These are phyloP conservation scores for Verticillium dahliae DNA, from an alignment of 2,329 filamentous ascomycete genomes.

Conservation along the genomic window DNA sequence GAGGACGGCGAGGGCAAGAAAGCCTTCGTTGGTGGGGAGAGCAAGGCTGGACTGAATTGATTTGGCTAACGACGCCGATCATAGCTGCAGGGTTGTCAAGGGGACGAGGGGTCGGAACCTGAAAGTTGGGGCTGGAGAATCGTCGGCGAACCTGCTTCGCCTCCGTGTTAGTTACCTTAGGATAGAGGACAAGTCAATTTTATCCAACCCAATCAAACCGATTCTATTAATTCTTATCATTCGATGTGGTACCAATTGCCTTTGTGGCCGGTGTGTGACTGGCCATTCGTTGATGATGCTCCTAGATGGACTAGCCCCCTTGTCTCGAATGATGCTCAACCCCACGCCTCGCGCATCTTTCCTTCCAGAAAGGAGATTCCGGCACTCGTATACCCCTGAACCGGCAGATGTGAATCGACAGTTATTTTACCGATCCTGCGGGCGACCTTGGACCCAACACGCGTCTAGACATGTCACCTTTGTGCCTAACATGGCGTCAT, in stretches of 20 bases:
- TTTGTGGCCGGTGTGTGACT: not conserved
- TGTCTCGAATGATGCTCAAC: not conserved
- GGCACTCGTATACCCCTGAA: not conserved
- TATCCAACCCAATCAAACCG: not conserved
- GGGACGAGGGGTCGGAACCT: not conserved
- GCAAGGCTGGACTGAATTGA: not conserved
- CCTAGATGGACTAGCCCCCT: not conserved
- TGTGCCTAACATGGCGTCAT: constrained; percentile 12
- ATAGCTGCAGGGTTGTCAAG: not conserved
- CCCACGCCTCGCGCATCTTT: not conserved
- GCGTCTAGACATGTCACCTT: constrained; percentile 6
- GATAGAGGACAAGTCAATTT: not conserved
- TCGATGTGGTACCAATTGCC: not conserved
- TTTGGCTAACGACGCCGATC: not conserved
- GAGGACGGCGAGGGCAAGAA: constrained; percentile 6
- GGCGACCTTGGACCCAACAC: not conserved
- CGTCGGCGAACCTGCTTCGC: not conserved
- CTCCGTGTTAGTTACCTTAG: not conserved
- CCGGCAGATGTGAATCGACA: not conserved
- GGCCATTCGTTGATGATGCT: not conserved
- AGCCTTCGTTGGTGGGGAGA: not conserved
- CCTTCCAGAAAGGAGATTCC: not conserved
- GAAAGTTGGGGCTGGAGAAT: not conserved
- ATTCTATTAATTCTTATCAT: not conserved
- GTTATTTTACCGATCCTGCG: not conserved